Evolutionary conservation across 2,329 filamentous ascomycete genomes (phyloP).

Genomic region (Lasiodiplodia sp.): DNA sequence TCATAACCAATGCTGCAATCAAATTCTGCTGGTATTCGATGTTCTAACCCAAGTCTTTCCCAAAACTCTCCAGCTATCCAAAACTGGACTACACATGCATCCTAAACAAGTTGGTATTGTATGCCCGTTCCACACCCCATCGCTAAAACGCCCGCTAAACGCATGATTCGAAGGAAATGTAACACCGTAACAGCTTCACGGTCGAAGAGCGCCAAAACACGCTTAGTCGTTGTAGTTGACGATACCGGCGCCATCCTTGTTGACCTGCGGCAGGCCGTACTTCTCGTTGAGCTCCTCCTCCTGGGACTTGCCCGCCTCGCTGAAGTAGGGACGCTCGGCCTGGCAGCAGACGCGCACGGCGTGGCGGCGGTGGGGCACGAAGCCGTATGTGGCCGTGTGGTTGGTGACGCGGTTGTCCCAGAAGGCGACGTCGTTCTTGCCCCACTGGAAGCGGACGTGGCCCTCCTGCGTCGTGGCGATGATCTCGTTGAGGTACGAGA

Average conservation of each 20-base stretch:
- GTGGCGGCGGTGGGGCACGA: slow-evolving; percentile 64
- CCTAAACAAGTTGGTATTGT: slow-evolving; percentile 20
- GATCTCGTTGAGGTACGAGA: slow-evolving; percentile 61
- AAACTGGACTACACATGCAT: slow-evolving; percentile 3
- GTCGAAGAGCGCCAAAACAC: too few relatives aligned
- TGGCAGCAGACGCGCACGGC: slow-evolving; percentile 59
- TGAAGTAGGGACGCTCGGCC: slow-evolving; percentile 56
- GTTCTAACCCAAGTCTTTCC: neutral
- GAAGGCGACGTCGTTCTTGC: slow-evolving; percentile 69
- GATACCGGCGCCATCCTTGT: slow-evolving; percentile 63
- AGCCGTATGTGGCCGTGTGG: slow-evolving; percentile 64
- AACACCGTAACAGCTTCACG: neutral
- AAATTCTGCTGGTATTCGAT: neutral
- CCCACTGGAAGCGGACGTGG: slow-evolving; percentile 72
- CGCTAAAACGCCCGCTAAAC: slow-evolving; percentile 23
- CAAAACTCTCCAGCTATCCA: neutral
- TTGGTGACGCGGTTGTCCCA: slow-evolving; percentile 71
- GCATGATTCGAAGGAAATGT: neutral
- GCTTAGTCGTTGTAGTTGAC: slow-evolving; percentile 64
- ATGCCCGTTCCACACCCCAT: neutral
- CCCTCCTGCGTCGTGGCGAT: slow-evolving; percentile 69
- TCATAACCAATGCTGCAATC: neutral
- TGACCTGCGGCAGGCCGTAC: slow-evolving; percentile 59
- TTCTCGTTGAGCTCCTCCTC: slow-evolving; percentile 60
- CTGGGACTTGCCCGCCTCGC: slow-evolving; percentile 57